Base-by-base conservation (phyloP, 352 stramenopile species). In the Phytophthora agathidicida region DNA sequence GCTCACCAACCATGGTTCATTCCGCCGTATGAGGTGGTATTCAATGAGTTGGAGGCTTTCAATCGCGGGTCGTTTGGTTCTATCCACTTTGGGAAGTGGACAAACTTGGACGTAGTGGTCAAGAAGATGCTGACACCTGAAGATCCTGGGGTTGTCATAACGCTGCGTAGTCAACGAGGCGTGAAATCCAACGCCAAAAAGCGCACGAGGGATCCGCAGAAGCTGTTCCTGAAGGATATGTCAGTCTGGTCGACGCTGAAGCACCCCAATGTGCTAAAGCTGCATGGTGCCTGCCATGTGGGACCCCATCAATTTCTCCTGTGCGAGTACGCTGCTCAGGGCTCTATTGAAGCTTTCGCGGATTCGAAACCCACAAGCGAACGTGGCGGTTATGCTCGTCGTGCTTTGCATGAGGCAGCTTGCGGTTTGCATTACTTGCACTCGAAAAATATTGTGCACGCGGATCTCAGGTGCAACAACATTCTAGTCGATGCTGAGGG, bases 401-500 rank as follows among this genome's bases (percentile, higher is more conserved):
- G 57, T 0, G 7, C 66, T 27, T 19, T 77, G 32, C 49, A 71
- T 26, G 35, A 68, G 2, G 41, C 41, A 46, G 64, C 68, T 20
- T 50, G 71, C 27, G 68, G 67, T 20, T 39, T 76, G 35, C 51
- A 64, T 24, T 73, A 70, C 38, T 59, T 73, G 28, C 67, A 76
- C 19, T 13, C 60, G n/a, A 53, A 61, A 6, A 61, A 45, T 5
- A 26, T 76, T 39, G 62, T 73, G 9, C 67, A 76, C 16, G 39
- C 38, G 10, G 58, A 76, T 14, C 24, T 76, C 4, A 64, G 35
- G 23, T 70, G 62, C 43, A 50, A 26, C 35, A 76, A 70, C 30
- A 73, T 76, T 30, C 53, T 76, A 7, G 50, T 77, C n/a, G 50
- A 65, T 6, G 8, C 44, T n/a, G 11, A 60, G 26, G 60, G 48